Base-by-base conservation (phyloP, 1,284 basidiomycete species). In the Apiotrichum mycotoxinovorans region DNA sequence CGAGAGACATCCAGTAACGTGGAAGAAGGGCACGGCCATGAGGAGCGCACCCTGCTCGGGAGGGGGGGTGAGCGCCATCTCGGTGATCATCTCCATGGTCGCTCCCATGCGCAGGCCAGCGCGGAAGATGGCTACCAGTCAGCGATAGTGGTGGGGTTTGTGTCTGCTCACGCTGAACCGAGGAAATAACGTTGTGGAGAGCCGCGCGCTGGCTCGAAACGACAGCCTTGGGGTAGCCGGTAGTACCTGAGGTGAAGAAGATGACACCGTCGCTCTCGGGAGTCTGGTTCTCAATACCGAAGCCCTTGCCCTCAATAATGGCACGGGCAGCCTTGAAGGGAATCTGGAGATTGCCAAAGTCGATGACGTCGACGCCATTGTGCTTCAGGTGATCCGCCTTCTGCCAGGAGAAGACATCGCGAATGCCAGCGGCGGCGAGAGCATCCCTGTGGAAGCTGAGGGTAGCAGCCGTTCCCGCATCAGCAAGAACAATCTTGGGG, bases 21-120 rank as follows among this genome's bases (percentile, higher is more conserved):
- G 72, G 61, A 74, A 74, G 12, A 74, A 63, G 4, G 72, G 72
- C 25, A 74, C 66, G 12, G 69, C 58, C 34, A 74, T 65, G 10
- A 74, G 58, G 12, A 35, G 20, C 5, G 37, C 23, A 11, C 26
- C 30, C 51, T 46, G 56, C 37, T 48, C 30, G 10, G 51, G 50
- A 17, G 48, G 48, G 3, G 50, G 50, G 20, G 23, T 38, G 26
- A 30, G 18, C 20, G 44, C 38, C 15, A 64, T 52, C 55, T 66
- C 61, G 44, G 65, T 53, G 25, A 71, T 63, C 51, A 69, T 61
- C 51, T 68, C 69, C 14, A 65, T 51, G 0, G 65, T 55, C 7
- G 58, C 55, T 12, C 69, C 70, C 22, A 65, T 64, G 17, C 72
- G 66, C 0, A 74, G 56, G 2, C 64, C 63, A 3, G 66, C 66